Base-by-base conservation (phyloP, 208 protist genomes). In the Trypanosoma avium region DNA sequence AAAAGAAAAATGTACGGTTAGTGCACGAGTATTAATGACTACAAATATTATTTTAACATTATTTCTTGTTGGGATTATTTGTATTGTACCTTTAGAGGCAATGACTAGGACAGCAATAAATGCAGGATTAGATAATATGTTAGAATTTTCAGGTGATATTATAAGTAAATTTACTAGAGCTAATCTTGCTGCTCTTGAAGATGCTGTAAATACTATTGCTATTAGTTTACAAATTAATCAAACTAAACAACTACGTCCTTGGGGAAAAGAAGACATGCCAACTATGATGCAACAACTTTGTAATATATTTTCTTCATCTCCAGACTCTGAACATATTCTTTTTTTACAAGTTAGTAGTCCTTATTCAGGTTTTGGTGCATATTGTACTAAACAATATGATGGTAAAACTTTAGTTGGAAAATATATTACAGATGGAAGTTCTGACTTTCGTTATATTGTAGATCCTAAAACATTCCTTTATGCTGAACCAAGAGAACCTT, bases 381-480 rank as follows among this genome's bases (percentile, higher is more conserved):
- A 81, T 62, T 89, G 82, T 72, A 79, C 75, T 4, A 45, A 33
- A 24, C 82, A 89, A 73, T 83, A 86, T 63, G 59, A 57, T 27
- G 22, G 49, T 19, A 40, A 35, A 40, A 24, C 45, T 48, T 33
- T 80, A 17, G 42, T 75, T 17, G 77, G 81, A 32, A 78, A 73
- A 42, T 75, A 82, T 60, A 69, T 67, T 38, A 57, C n/a, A 4
- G 48, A 74, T 38, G 73, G 73, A 43, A 36, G 56, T 27, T 69
- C 63, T 4, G 57, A 79, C 36, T 56, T 56, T 15, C 75, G 79
- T n/a, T 89, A 89, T 52, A 22, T 46, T 9, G 67, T 89, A 19
- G 67, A 65, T 56, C 64, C 29, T 12, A 45, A 19, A 3, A 73
- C 63, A 19, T 72, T 55, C 45, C 52, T 7, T 13, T 82, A 81